Evolutionary conservation across 768 basidiomycete genomes (phyloP), one percentile per base, ranked within the genome.

Genomic region (Leucocoprinus sp.): DNA sequence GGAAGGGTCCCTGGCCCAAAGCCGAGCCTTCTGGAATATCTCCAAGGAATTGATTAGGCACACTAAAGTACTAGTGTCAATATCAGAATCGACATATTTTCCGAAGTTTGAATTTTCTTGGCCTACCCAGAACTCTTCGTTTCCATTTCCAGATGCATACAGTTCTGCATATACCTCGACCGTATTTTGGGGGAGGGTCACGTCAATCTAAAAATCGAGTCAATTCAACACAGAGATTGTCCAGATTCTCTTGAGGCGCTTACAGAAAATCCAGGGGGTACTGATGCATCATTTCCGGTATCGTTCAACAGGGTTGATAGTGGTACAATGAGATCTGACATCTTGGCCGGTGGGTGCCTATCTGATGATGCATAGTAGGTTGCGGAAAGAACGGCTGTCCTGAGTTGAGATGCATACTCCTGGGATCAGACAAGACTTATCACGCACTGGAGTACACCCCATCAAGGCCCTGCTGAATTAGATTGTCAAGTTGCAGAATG

Each of bases 41-140:
- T 3, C 55, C 45, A 22, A 87, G 48, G 55, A 79, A 85, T 48
- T 78, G 55, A 52, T 84, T 75, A 4, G 84, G 69, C 15, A 67
- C 65, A 50, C 87, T 85, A 64, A 70, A 77, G 54, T 87, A 89
- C 84, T 86, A 50, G 12, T 33, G 39, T 36, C 18, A 38, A 18
- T n/a, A n/a, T n/a, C n/a, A n/a, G n/a, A n/a, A n/a, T n/a, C n/a
- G n/a, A n/a, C n/a, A n/a, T n/a, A n/a, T n/a, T n/a, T n/a, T n/a
- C n/a, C n/a, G n/a, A n/a, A n/a, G n/a, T n/a, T n/a, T n/a, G n/a
- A n/a, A n/a, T n/a, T n/a, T n/a, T n/a, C n/a, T 27, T 27, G 3
- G 49, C 48, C 24, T 52, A 84, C 84, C 86, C 87, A 90, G 56
- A 87, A 88, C 61, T 90, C 87, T 60, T 72, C 71, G 37, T 68